phyloP scores from a whole-genome alignment of 257 asterid genomes.

The Fraxinus excelsior region DNA sequence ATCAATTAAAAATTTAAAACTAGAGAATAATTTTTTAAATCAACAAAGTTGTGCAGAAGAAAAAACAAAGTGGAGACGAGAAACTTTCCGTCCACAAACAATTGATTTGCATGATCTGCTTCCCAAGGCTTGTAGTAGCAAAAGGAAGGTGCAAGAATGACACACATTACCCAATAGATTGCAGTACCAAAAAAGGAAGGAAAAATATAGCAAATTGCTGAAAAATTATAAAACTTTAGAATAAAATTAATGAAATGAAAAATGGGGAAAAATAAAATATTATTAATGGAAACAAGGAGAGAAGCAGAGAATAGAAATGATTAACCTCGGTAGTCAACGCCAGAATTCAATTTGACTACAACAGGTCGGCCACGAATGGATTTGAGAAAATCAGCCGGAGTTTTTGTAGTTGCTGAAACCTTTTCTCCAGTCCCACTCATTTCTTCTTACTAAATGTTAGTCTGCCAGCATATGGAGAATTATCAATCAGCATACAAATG shows the following conservation, averaged over 20 bases:
- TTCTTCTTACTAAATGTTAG: conserved; percentile 27
- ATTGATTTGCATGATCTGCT: background rate
- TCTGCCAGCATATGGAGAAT: conserved; percentile 5
- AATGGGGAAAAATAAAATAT: background rate
- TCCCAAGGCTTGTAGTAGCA: background rate
- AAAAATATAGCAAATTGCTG: background rate
- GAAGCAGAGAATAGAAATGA: background rate
- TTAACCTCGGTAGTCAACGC: conserved; percentile 90
- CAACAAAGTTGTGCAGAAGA: background rate
- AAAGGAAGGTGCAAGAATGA: background rate
- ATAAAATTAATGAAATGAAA: background rate
- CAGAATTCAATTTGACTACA: conserved; percentile 93
- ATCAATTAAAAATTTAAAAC: background rate
- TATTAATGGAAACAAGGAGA: background rate
- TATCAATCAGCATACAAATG: background rate
- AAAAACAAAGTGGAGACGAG: background rate
- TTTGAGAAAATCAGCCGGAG: conserved; percentile 94
- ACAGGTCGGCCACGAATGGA: conserved; percentile 97
- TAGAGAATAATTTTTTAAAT: background rate
- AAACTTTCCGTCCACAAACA: background rate
- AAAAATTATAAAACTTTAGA: background rate
- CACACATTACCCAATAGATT: background rate
- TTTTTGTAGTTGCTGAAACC: conserved; percentile 64
- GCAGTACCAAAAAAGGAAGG: background rate
- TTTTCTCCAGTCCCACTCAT: conserved; percentile 81